Conservation (phyloP, 2,329 filamentous ascomycete genomes). For the Macroventuria anomochaeta region DNA sequence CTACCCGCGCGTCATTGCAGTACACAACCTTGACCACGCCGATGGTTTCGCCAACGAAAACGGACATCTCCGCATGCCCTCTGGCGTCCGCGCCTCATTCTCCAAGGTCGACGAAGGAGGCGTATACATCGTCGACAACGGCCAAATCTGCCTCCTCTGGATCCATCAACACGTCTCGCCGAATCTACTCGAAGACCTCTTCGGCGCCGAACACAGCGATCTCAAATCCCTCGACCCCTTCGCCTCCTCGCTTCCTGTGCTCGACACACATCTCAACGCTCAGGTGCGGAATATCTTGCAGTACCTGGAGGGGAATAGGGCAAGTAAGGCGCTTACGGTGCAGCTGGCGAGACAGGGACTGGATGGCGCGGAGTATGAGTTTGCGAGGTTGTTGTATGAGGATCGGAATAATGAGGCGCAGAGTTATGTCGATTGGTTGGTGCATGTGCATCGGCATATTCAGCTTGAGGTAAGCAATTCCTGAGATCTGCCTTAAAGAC, state of each 20-base stretch:
- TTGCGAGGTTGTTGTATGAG: slow-evolving; percentile 87
- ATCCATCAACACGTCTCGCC: slow-evolving; percentile 90
- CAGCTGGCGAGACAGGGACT: slow-evolving; percentile 91
- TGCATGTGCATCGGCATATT: slow-evolving; percentile 91
- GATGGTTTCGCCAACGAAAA: slow-evolving; percentile 95
- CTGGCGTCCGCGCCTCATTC: slow-evolving; percentile 81
- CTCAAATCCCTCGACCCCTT: slow-evolving; percentile 83
- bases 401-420: slow-evolving; percentile 97
- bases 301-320: slow-evolving; percentile 79
- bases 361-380: slow-evolving; percentile 95
- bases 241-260: slow-evolving; percentile 76
- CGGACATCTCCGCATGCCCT: slow-evolving; percentile 85
- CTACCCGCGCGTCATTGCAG: slow-evolving; percentile 89
- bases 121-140: slow-evolving; percentile 93
- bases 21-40: slow-evolving; percentile 85
- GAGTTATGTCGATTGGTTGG: slow-evolving; percentile 98
- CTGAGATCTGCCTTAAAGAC: no score
- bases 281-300: slow-evolving; percentile 94
- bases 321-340: slow-evolving; percentile 85
- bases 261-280: slow-evolving; percentile 91
- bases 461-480: slow-evolving; percentile 70
- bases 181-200: slow-evolving; percentile 87
- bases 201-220: slow-evolving; percentile 74
- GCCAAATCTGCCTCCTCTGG: slow-evolving; percentile 90
- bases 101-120: slow-evolving; percentile 89